Evolutionary conservation across 495 filamentous ascomycete species (phyloP).

Genomic region (Halenospora varia): DNA sequence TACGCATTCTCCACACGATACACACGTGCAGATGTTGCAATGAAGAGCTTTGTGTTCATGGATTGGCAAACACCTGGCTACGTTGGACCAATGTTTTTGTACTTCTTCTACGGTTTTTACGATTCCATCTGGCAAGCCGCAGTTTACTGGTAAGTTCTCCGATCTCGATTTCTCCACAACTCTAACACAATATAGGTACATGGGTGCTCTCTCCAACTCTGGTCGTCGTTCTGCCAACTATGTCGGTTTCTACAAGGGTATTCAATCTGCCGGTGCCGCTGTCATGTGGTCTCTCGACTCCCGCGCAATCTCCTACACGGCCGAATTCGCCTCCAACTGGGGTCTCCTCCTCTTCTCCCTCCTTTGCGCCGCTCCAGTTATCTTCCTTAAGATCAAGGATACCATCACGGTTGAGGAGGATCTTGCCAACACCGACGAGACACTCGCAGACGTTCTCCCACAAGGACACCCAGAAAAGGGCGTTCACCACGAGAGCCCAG

Average conservation of each 20-base stretch:
- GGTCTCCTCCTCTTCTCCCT: slow-evolving; percentile 68
- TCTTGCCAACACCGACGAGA: slow-evolving; percentile 80
- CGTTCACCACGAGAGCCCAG: too few species aligned
- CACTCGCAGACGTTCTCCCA: slow-evolving; percentile 56
- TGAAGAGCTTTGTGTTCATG: slow-evolving; percentile 32
- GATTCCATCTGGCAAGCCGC: slow-evolving; percentile 84
- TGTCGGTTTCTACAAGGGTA: slow-evolving; percentile 94
- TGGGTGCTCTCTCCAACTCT: slow-evolving; percentile 90
- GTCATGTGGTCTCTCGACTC: slow-evolving; percentile 79
- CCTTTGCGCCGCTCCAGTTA: slow-evolving; percentile 71
- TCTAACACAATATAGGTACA: slow-evolving; percentile 56
- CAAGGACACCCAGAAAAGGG: slow-evolving; percentile 21
- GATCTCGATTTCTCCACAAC: neutral
- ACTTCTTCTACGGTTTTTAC: slow-evolving; percentile 91
- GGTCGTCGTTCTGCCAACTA: slow-evolving; percentile 89
- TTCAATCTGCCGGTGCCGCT: slow-evolving; percentile 91
- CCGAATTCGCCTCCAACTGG: slow-evolving; percentile 26
- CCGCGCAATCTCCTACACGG: slow-evolving; percentile 56
- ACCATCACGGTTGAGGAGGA: slow-evolving; percentile 69
- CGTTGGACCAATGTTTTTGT: slow-evolving; percentile 82
- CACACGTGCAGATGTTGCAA: slow-evolving; percentile 42
- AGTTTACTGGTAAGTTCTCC: slow-evolving; percentile 71
- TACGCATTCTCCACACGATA: slow-evolving; percentile 69
- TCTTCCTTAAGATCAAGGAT: slow-evolving; percentile 75
- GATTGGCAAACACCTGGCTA: slow-evolving; percentile 68